A percentile compares a stretch with the other conserved stretches of the same genome.
Conservation (phyloP, 2,329 filamentous ascomycete genomes). For the Purpureocillium lavendulum region DNA sequence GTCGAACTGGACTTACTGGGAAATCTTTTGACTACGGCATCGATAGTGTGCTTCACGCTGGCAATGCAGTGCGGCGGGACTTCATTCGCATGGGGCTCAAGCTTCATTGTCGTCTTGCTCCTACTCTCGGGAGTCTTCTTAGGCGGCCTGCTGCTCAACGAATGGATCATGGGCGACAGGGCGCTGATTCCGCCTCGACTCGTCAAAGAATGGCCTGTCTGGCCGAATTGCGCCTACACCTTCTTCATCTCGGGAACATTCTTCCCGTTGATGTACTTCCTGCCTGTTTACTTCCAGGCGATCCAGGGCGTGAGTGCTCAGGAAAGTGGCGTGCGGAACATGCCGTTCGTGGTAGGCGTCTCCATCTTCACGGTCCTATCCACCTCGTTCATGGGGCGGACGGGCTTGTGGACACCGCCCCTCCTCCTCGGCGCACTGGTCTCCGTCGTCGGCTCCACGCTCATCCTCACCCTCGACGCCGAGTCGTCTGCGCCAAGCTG, state of each 20-base stretch:
- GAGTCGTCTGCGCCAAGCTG: neutral
- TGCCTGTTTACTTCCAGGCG: slow-evolving; percentile 30
- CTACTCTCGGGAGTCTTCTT: slow-evolving; percentile 18
- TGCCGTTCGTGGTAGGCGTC: slow-evolving; percentile 24
- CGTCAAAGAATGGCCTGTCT: slow-evolving; percentile 22
- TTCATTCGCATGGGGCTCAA: slow-evolving; percentile 25
- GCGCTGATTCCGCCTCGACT: slow-evolving; percentile 28
- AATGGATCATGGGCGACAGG: slow-evolving; percentile 26
- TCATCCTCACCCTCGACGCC: neutral
- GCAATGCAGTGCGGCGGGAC: slow-evolving; percentile 36
- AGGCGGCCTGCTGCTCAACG: slow-evolving; percentile 21
- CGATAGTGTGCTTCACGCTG: slow-evolving; percentile 34
- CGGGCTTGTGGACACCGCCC: neutral
- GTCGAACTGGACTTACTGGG: neutral
- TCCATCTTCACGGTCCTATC: neutral
- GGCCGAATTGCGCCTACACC: slow-evolving; percentile 18
- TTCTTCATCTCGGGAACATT: slow-evolving; percentile 28
- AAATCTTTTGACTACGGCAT: slow-evolving; percentile 12
- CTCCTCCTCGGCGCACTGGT: neutral
- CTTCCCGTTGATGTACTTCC: slow-evolving; percentile 29
- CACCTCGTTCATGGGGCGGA: neutral
- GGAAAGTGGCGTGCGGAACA: slow-evolving; percentile 26
- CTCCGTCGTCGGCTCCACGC: neutral
- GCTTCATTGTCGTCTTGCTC: slow-evolving; percentile 18
- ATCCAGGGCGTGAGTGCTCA: slow-evolving; percentile 24